Base-by-base conservation (phyloP, 768 basidiomycete genomes). In the Gloeostereum incarnatum region DNA sequence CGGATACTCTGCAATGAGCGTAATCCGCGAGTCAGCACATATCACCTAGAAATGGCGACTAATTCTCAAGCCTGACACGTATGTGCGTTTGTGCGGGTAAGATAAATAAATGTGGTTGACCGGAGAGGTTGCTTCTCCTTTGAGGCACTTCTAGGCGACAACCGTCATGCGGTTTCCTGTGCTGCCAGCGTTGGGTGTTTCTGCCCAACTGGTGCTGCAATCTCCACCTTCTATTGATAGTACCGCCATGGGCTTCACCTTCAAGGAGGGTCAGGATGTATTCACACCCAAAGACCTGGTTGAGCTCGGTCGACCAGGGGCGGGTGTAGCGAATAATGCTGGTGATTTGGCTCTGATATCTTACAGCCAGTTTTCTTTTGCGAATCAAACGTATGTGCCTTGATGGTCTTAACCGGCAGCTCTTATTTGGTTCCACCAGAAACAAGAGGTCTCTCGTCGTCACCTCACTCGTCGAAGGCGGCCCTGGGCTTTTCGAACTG, bases 261-360 rank as follows among this genome's bases (percentile, higher is more conserved):
- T 86, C 56, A 80, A 73, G 50, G 62, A 75, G 36, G 75, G 68
- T 2, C 44, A 65, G 3, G 70, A 76, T 47, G 58, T 78, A 30
- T 78, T 90, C 57, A 69, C 80, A 4, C 88, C 87, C 0, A 69
- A 73, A 54, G 72, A 86, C 50, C 61, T 91, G 53, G 68, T 88
- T 35, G 55, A 73, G 52, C 67, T 91, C 29, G 73, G 71, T 8
- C 68, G 88, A 38, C 81, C 88, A 4, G 75, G 78, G 2, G 52
- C 50, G 9, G 83, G 80, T 5, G 60, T 75, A n/a, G 69, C 84
- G 13, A 90, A 87, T 50, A 56, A 64, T 11, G 65, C 61, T 0
- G 87, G 83, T 17, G 78, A 84, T 57, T 58, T 92, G 47, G 74
- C 77, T 17, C 53, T 88, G 42, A 65, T 85, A 14, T 63, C 79